A percentile compares a stretch with the other conserved stretches of the same genome.
Evolutionary conservation across 805 yeast species (phyloP).

Genomic region (Candida parachauliodes): DNA sequence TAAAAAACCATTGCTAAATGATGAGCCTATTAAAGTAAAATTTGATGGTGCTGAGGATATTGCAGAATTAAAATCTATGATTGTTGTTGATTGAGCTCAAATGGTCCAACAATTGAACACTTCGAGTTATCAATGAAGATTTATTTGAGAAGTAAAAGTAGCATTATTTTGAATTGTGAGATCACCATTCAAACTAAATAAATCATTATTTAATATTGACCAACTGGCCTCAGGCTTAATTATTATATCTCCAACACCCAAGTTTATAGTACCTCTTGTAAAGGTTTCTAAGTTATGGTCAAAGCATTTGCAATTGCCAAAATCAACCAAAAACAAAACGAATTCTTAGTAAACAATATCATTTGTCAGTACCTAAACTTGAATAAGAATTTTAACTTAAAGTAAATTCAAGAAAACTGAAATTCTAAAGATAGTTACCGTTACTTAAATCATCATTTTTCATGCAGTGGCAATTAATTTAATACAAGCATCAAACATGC

Average conservation of each 20-base stretch:
- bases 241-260: conserved; percentile 17
- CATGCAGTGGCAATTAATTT: no score
- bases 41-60: conserved; percentile 14
- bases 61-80: conserved; percentile 22
- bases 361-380: neutral
- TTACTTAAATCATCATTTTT: no score
- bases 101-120: conserved; percentile 13
- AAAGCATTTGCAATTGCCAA: conserved; percentile 3
- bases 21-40: conserved; percentile 13
- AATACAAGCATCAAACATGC: no score
- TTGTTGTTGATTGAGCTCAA: conserved; percentile 11
- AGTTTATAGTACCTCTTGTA: conserved; percentile 14
- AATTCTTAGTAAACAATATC: conserved; percentile 1
- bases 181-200: conserved; percentile 19
- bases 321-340: conserved; percentile 1
- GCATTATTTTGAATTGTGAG: conserved; percentile 20
- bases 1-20: conserved; percentile 16
- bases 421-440: no score
- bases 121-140: conserved; percentile 8
- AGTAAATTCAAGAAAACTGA: no score
- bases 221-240: conserved; percentile 21
- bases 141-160: conserved; percentile 20
- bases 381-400: no score
- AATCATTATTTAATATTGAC: conserved; percentile 23
- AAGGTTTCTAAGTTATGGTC: conserved; percentile 14